These are phyloP conservation scores for Fimicolochytrium jonesii DNA, from an alignment of 192 early-diverging fungal species.

Conservation along the genomic window DNA sequence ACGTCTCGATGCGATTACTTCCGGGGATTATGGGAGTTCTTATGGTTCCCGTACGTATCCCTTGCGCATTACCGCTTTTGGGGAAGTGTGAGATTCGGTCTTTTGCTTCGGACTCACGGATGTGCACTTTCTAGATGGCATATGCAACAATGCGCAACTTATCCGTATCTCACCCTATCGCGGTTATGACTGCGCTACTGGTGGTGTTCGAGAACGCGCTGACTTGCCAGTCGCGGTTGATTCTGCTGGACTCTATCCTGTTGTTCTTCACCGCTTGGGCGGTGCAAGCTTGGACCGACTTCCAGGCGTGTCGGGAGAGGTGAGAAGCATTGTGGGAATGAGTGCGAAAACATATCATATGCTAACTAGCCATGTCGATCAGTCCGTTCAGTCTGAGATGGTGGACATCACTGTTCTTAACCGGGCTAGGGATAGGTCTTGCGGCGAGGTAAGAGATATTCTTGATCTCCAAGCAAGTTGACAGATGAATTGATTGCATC, in stretches of 20 bases:
- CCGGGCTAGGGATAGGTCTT: constrained; percentile 43
- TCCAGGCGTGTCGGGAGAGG: too few relatives aligned
- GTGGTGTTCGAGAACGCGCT: constrained; percentile 41
- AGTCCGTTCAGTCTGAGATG: constrained; percentile 46
- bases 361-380: not conserved
- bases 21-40: constrained; percentile 78
- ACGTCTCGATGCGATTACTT: constrained; percentile 76
- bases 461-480: too few relatives aligned
- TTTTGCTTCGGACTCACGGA: not conserved
- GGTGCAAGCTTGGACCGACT: constrained; percentile 45
- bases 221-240: constrained; percentile 43
- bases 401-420: constrained; percentile 45
- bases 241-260: constrained; percentile 51
- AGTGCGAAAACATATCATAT: not conserved
- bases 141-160: constrained; percentile 51
- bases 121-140: constrained; percentile 17
- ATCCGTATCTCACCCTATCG: constrained; percentile 33
- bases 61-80: not conserved
- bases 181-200: constrained; percentile 40
- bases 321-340: constrained; percentile 28
- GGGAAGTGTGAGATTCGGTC: not conserved
- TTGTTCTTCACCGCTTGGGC: constrained; percentile 51
- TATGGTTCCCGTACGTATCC: constrained; percentile 50
- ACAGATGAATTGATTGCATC: too few relatives aligned
- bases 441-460: constrained; percentile 37